Evolutionary conservation across 2,329 filamentous ascomycete genomes (phyloP).

Genomic region (Arthrinium phaeospermum): DNA sequence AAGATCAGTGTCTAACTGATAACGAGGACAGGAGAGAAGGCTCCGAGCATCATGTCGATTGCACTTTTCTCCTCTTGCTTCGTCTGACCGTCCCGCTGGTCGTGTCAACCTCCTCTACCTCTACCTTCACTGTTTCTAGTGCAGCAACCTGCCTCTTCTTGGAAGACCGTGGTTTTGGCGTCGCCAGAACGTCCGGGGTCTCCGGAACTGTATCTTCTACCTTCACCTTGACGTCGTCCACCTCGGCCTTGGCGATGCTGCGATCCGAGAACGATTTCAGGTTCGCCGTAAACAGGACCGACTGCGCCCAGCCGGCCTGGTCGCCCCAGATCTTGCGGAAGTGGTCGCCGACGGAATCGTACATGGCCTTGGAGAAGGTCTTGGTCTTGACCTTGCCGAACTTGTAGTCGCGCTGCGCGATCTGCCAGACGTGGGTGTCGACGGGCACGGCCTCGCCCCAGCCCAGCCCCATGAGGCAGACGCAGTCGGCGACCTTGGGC

Average conservation of each 20-base stretch:
- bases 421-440: constrained; percentile 98
- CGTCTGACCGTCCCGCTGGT: not conserved
- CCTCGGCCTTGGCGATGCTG: constrained; percentile 45
- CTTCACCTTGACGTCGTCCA: constrained; percentile 36
- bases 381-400: constrained; percentile 85
- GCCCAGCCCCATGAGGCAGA: constrained; percentile 93
- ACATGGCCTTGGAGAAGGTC: constrained; percentile 85
- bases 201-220: constrained; percentile 26
- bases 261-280: constrained; percentile 81
- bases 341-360: constrained; percentile 87
- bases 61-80: constrained; percentile 20
- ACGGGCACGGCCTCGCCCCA: constrained; percentile 96
- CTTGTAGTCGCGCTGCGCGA: constrained; percentile 93
- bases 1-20: too few species aligned
- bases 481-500: constrained; percentile 96
- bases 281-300: constrained; percentile 94
- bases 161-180: constrained; percentile 28
- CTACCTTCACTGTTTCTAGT: constrained; percentile 9
- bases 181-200: constrained; percentile 12
- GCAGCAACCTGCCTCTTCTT: constrained; percentile 32
- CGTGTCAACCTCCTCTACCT: not conserved
- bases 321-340: constrained; percentile 90
- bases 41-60: not conserved
- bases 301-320: constrained; percentile 97
- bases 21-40: not conserved